Evolutionary conservation across 2,329 filamentous ascomycete genomes (phyloP).

Genomic region (Fragosphaeria purpurea): DNA sequence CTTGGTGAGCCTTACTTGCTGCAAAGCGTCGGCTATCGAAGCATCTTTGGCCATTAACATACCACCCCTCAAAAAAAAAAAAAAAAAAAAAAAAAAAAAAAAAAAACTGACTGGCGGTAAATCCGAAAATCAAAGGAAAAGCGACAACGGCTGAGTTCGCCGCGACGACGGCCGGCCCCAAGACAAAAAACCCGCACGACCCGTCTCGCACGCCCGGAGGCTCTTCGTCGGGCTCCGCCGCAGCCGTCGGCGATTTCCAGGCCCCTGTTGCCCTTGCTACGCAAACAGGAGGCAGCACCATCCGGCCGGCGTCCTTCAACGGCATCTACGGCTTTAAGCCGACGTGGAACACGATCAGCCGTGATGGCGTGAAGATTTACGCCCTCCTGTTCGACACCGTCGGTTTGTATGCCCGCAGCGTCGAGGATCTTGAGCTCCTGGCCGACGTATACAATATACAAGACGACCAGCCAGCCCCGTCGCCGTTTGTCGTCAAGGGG

Average conservation of each 20-base stretch:
- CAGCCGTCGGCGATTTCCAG: constrained; percentile 56
- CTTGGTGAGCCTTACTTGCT: constrained; percentile 23
- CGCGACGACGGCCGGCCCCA: constrained; percentile 40
- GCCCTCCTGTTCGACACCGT: constrained; percentile 51
- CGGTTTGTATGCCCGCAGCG: constrained; percentile 47
- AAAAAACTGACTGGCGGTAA: no score
- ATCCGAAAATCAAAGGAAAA: constrained; percentile 27
- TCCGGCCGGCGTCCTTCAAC: constrained; percentile 55
- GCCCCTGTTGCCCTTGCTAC: constrained; percentile 51
- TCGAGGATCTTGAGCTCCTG: constrained; percentile 49
- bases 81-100: no score
- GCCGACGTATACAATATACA: constrained; percentile 41
- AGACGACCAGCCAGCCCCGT: constrained; percentile 32
- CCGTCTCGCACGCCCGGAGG: constrained; percentile 49
- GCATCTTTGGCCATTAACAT: no score
- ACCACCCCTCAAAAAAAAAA: no score
- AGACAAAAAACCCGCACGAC: constrained; percentile 48
- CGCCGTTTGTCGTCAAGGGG: constrained; percentile 28
- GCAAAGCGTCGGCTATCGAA: background rate
- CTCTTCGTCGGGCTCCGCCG: constrained; percentile 56
- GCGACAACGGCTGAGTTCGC: constrained; percentile 58
- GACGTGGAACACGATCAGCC: constrained; percentile 52
- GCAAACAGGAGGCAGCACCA: constrained; percentile 55
- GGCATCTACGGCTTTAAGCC: constrained; percentile 57
- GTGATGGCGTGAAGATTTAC: constrained; percentile 51